Conservation (phyloP, 202 grass and related monocot genomes). For the Brachypodium distachyon region DNA sequence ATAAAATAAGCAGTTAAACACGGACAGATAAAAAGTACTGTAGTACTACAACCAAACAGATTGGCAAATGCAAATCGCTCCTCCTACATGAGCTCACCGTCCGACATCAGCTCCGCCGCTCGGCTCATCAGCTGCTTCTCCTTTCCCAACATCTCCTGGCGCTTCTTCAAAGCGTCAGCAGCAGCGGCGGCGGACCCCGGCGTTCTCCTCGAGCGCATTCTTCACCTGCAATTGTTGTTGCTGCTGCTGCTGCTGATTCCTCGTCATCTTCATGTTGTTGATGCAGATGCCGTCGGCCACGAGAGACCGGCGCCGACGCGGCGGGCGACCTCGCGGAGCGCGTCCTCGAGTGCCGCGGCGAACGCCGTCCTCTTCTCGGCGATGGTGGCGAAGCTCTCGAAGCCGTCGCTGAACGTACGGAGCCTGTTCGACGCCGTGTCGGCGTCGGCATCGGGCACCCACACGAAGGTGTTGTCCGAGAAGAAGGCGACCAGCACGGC, state of each 20-base stretch:
- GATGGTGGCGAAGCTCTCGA: constrained; percentile 9
- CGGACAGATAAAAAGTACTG: too few relatives aligned
- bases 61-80: too few relatives aligned
- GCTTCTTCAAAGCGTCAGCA: too few relatives aligned
- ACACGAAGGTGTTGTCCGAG: constrained; percentile 44
- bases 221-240: too few relatives aligned
- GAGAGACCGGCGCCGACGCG: constrained; percentile 33
- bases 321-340: constrained; percentile 48
- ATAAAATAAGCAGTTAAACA: too few relatives aligned
- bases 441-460: constrained; percentile 24
- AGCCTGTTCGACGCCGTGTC: constrained; percentile 3
- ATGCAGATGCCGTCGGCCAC: too few relatives aligned
- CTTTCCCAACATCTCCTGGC: constrained; percentile 18
- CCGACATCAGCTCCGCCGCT: constrained; percentile 24
- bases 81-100: too few relatives aligned
- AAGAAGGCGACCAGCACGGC: constrained; percentile 47
- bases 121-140: constrained; percentile 36
- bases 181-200: constrained; percentile 34
- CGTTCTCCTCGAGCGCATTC: too few relatives aligned
- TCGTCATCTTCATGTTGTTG: too few relatives aligned
- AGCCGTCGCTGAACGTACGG: constrained; percentile 33
- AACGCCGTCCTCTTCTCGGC: constrained; percentile 10
- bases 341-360: constrained; percentile 22
- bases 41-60: too few relatives aligned
- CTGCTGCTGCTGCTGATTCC: too few relatives aligned